Conservation (phyloP, 2,329 filamentous ascomycete genomes). For the Fusarium temperatum region DNA sequence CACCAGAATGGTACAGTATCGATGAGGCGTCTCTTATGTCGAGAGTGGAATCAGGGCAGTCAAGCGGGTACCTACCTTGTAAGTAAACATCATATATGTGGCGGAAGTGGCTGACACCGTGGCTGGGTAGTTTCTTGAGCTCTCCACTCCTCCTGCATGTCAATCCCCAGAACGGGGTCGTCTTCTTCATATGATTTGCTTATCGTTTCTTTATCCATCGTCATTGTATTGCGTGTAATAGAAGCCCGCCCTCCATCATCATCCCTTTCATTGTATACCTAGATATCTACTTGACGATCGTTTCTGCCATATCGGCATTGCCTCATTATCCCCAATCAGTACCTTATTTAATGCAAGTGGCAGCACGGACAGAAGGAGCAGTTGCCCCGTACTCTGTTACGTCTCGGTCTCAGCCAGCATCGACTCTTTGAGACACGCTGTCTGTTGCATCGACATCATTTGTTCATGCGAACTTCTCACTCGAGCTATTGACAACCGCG, state of each 20-base stretch:
- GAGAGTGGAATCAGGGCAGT: not conserved
- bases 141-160: slow-evolving; percentile 30
- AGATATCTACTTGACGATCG: slow-evolving; percentile 6
- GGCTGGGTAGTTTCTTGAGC: not conserved
- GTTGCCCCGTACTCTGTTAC: slow-evolving; percentile 4
- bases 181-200: slow-evolving; percentile 23
- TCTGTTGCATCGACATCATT: slow-evolving; percentile 38
- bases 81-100: not conserved
- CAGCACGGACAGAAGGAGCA: slow-evolving; percentile 7
- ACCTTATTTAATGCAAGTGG: not conserved
- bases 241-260: not conserved
- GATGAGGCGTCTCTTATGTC: not conserved
- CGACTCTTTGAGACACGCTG: slow-evolving; percentile 39
- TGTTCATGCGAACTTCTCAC: slow-evolving; percentile 18
- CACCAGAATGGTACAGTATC: not conserved
- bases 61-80: not conserved
- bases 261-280: slow-evolving; percentile 1
- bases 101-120: slow-evolving; percentile 9
- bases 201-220: slow-evolving; percentile 25
- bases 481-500: slow-evolving; percentile 12
- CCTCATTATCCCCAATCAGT: not conserved
- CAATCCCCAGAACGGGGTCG: slow-evolving; percentile 6
- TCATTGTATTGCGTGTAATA: slow-evolving; percentile 17
- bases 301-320: not conserved
- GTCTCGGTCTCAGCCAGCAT: slow-evolving; percentile 14